Evolutionary conservation across 768 basidiomycete species (phyloP), one percentile per base, ranked within the genome.

Genomic region (Asterophora lycoperdoides): DNA sequence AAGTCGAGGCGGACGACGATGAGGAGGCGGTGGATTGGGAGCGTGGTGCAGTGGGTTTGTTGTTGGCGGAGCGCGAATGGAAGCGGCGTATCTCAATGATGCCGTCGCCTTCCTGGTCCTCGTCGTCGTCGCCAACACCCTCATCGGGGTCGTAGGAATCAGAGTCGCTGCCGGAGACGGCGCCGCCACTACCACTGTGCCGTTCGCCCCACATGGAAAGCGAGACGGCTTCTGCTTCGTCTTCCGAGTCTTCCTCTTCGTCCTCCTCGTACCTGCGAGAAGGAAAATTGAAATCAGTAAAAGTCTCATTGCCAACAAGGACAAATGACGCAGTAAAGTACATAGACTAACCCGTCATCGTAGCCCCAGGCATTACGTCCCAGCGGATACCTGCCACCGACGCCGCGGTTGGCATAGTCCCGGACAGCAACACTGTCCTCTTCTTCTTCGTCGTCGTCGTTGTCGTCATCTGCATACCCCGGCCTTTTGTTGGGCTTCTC

Each of bases 181-280:
- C 67, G 43, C 59, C 66, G 6, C 23, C 3, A 11, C 56, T 59
- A 15, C 59, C 57, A 15, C 53, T 54, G 18, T 51, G 49, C 10
- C 53, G 54, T 13, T 52, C 51, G 23, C 58, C 57, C 59, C 63
- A 61, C 51, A 56, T 56, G 20, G 61, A 59, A 23, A 58, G 53
- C 4, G 53, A 47, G 33, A 56, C 67, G 41, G 46, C 59, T 46
- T 61, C 60, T 10, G 56, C 58, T 18, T 77, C 79, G 5, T 70
- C 72, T 38, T 82, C 79, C 11, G 75, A 78, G 44, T 77, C 76
- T 55, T 86, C 85, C 29, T 80, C 53, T 35, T 38, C 75, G 58
- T 86, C 83, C 59, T 86, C 81, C 51, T 84, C 84, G 54, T 86
- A 86, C 23, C 84, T 86, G 23, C 23, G 41, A 17, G 19, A 18